Evolutionary conservation across 73 alveolate species (phyloP).

Genomic region (Tetrahymena thermophila): DNA sequence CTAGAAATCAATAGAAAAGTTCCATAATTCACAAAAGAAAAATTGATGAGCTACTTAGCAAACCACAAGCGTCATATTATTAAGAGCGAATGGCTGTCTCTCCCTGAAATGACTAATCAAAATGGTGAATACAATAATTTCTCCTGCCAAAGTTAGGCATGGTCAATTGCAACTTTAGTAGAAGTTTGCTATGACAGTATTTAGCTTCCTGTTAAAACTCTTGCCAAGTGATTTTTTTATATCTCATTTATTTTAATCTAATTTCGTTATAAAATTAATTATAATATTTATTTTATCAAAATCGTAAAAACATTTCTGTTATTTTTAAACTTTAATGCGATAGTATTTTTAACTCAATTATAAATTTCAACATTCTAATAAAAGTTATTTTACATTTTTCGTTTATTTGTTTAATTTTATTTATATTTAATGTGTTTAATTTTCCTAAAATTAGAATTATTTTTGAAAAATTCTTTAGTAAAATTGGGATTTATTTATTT

Average conservation of each 20-base stretch:
- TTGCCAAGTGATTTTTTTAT: not conserved
- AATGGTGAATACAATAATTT: slow-evolving; percentile 42
- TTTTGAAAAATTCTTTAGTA: too few species aligned
- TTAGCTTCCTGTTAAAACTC: not conserved
- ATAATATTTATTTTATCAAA: not conserved
- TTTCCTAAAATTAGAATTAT: too few species aligned
- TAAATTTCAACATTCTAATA: too few species aligned
- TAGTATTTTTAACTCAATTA: too few species aligned
- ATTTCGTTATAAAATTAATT: not conserved
- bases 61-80: slow-evolving; percentile 6
- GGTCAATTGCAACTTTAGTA: slow-evolving; percentile 47
- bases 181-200: slow-evolving; percentile 38
- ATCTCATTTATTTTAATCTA: not conserved
- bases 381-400: too few species aligned
- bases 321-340: too few species aligned
- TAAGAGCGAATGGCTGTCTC: slow-evolving; percentile 22
- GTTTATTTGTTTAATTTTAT: too few species aligned
- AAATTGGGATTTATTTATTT: too few species aligned
- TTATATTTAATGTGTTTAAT: too few species aligned
- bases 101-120: slow-evolving; percentile 54
- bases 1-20: slow-evolving; percentile 15
- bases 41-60: slow-evolving; percentile 16
- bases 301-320: not conserved
- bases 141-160: slow-evolving; percentile 51
- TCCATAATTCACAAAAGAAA: not conserved